Evolutionary conservation across 129 eudicot genomes (phyloP), one percentile per base, ranked within the genome.

Genomic region (Escallonia rubra): DNA sequence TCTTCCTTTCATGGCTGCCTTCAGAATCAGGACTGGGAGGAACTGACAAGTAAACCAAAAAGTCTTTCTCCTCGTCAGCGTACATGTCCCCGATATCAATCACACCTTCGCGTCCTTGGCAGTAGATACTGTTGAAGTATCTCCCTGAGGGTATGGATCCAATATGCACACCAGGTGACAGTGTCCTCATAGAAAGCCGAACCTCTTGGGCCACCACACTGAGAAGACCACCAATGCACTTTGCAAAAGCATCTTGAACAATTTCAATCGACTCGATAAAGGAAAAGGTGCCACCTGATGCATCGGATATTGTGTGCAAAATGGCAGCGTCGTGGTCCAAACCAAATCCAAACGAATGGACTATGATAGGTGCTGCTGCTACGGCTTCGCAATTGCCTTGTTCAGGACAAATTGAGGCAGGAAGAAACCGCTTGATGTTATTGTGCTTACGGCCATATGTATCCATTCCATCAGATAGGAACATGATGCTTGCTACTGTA

Each of bases 171-270:
- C 76, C 76, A 59, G 69, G 66, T n/a, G 80, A 68, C 10, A 69
- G 76, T 12, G 83, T 58, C n/a, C 15, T 23, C 49, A 79, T 39
- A 63, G 53, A 34, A 7, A 81, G 63, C 13, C 54, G 60, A 34
- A 67, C 67, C 59, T 81, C 65, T 58, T 76, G 81, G 7, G 54
- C 57, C 16, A 76, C 76, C 9, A 80, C 85, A 50, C 85, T 80
- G 8, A 80, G 77, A 7, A 80, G 81, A 12, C 84, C 84, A 44
- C 85, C 85, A 6, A 80, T 80, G 68, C 85, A 80, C 73, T 69
- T 40, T 4, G 84, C 84, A 55, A 79, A 74, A 2, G 84, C 83
- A 56, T 70, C 77, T 61, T 80, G 73, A 40, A 75, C 74, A 6
- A 72, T 53, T 34, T 12, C 70, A 40, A 64, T 72, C 7, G 82